Percentiles rank a stretch among this genome's conserved stretches.
These are phyloP conservation scores for Salix koriyanagi DNA, from an alignment of 345 rosid species.

Conservation along the genomic window DNA sequence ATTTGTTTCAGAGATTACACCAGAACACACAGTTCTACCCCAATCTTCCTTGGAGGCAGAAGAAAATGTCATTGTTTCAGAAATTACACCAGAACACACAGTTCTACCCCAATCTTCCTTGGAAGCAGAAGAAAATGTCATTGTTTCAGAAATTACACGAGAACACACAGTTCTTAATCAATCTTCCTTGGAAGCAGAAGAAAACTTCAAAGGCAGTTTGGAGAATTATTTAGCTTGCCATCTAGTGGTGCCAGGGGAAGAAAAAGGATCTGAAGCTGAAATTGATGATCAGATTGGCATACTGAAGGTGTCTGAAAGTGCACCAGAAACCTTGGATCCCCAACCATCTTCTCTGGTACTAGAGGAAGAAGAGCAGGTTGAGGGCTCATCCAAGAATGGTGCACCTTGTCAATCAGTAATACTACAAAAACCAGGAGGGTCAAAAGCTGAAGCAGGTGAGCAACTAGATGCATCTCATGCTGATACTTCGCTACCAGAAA, in stretches of 20 bases:
- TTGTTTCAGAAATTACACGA: background rate
- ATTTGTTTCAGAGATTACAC: background rate
- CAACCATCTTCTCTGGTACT: background rate
- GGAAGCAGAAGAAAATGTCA: too few species aligned
- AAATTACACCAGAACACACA: background rate
- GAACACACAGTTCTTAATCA: background rate
- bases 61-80: background rate
- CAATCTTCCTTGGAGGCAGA: background rate
- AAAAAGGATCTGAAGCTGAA: background rate
- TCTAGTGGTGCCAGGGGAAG: background rate
- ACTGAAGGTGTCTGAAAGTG: slow-evolving; percentile 2
- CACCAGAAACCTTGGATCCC: background rate
- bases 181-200: background rate
- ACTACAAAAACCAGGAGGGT: background rate
- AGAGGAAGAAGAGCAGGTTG: slow-evolving; percentile 13
- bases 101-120: background rate
- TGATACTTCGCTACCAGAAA: background rate
- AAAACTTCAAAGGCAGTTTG: background rate
- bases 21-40: background rate
- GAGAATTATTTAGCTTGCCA: slow-evolving; percentile 1
- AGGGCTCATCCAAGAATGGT: slow-evolving; percentile 4
- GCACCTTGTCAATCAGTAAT: background rate
- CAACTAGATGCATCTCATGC: background rate
- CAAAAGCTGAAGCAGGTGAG: background rate
- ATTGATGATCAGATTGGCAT: background rate